These are phyloP conservation scores for Hericium alpestre DNA, from an alignment of 768 basidiomycete genomes.

Conservation along the genomic window DNA sequence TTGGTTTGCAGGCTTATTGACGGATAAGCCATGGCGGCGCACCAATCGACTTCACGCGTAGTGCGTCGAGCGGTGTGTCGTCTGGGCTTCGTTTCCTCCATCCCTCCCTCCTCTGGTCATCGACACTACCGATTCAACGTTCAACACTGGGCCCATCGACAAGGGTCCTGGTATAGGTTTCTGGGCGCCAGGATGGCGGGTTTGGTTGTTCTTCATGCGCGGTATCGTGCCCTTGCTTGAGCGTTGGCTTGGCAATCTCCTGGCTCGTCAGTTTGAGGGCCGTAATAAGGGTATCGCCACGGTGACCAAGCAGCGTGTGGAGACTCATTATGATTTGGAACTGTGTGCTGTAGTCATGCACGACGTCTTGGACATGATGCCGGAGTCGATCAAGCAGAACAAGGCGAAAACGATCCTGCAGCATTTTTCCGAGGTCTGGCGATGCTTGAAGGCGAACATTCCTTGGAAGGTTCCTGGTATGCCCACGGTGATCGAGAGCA, in stretches of 20 bases:
- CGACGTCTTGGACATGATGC: conserved; percentile 99
- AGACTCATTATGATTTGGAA: conserved; percentile 97
- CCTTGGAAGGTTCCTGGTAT: conserved; percentile 99
- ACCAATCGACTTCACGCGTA: too few relatives aligned
- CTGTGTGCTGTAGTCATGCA: conserved; percentile 98
- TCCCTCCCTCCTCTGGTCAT: too few relatives aligned
- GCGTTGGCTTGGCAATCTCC: conserved; percentile 92
- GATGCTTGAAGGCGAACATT: conserved; percentile 95
- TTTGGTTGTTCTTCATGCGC: conserved; percentile 99
- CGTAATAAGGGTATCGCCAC: conserved; percentile 95
- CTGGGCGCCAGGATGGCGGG: conserved; percentile 99
- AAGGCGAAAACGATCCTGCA: conserved; percentile 99
- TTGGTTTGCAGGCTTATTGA: too few relatives aligned
- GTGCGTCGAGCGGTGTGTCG: too few relatives aligned
- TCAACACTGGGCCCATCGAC: conserved; percentile 97
- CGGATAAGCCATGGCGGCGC: too few relatives aligned
- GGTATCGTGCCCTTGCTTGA: conserved; percentile 97
- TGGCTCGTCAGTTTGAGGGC: conserved; percentile 97
- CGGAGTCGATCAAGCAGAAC: conserved; percentile 97
- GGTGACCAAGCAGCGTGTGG: conserved; percentile 97
- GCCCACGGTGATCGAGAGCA: conserved; percentile 99
- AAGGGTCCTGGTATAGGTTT: conserved; percentile 99
- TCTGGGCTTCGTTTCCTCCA: too few relatives aligned
- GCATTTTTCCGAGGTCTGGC: conserved; percentile 96
- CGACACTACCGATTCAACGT: conserved; percentile 99